Evolutionary conservation across 2,329 filamentous ascomycete genomes (phyloP).

Genomic region (Drechslerella dactyloides): DNA sequence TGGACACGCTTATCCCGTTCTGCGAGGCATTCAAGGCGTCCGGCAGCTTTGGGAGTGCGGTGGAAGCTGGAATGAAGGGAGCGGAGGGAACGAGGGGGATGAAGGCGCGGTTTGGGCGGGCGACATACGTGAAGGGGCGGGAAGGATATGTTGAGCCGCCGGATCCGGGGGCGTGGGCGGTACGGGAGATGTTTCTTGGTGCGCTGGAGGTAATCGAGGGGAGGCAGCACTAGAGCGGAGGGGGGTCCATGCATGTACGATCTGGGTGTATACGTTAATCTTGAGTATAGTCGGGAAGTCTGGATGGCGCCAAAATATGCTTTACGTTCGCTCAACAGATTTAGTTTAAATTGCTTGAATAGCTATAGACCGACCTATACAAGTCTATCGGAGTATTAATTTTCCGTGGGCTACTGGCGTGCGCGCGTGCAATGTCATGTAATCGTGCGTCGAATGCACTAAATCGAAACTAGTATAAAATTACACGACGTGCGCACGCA

Average conservation of each 20-base stretch:
- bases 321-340: too few species aligned
- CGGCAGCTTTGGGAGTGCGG: conserved; percentile 73
- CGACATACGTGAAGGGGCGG: conserved; percentile 71
- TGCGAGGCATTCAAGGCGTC: conserved; percentile 70
- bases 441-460: too few species aligned
- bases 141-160: conserved; percentile 68
- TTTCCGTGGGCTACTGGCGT: too few species aligned
- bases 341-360: too few species aligned
- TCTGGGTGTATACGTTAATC: too few species aligned
- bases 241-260: too few species aligned
- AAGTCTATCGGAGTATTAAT: too few species aligned
- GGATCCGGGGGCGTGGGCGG: conserved; percentile 77
- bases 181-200: conserved; percentile 82
- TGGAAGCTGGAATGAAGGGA: conserved; percentile 74
- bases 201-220: conserved; percentile 65
- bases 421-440: too few species aligned
- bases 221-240: conserved; percentile 53
- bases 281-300: too few species aligned
- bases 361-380: too few species aligned
- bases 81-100: conserved; percentile 88
- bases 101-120: conserved; percentile 83
- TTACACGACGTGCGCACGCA: too few species aligned
- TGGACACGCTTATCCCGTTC: conserved; percentile 90
- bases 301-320: too few species aligned
- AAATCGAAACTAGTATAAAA: background rate